Percentiles rank a stretch among this genome's conserved stretches.
phyloP scores from a whole-genome alignment of 129 eudicot genomes.

The Centella asiatica region DNA sequence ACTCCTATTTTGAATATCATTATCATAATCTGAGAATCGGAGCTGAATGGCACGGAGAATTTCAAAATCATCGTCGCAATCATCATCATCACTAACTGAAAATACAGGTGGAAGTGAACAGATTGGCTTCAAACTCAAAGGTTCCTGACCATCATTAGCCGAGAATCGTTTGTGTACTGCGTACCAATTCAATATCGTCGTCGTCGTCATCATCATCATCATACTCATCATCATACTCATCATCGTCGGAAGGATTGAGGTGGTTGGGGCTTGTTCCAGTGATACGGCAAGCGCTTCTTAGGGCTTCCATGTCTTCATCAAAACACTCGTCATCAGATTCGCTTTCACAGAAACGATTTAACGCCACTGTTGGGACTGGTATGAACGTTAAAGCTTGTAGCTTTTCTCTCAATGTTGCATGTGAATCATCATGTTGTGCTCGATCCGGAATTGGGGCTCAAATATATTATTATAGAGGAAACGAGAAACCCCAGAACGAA shows the following conservation, averaged over 20 bases:
- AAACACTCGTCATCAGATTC: conserved; percentile 42
- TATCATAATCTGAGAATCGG: conserved; percentile 42
- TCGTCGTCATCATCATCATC: background rate
- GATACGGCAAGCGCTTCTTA: conserved; percentile 38
- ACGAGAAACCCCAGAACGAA: too few species aligned
- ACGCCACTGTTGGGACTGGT: too few species aligned
- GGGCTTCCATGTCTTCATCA: conserved; percentile 56
- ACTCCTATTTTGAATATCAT: conserved; percentile 25
- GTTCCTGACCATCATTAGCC: conserved; percentile 11
- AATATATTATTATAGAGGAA: too few species aligned
- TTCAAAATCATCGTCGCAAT: conserved; percentile 55
- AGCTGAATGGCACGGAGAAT: conserved; percentile 58
- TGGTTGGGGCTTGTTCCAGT: conserved; percentile 23
- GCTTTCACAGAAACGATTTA: conserved; percentile 25
- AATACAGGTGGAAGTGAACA: conserved; percentile 31
- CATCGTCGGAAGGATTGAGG: conserved; percentile 12
- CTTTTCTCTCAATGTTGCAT: too few species aligned
- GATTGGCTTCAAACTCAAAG: conserved; percentile 40
- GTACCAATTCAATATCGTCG: conserved; percentile 39
- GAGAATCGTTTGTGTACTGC: conserved; percentile 37
- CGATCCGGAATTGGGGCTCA: too few species aligned
- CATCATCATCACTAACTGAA: conserved; percentile 23
- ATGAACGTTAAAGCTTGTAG: too few species aligned
- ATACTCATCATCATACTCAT: background rate
- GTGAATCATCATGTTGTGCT: too few species aligned